A percentile compares a stretch with the other conserved stretches of the same genome.
These are phyloP conservation scores for Digitaria exilis DNA, from an alignment of 202 grass and related monocot genomes.

Conservation along the genomic window DNA sequence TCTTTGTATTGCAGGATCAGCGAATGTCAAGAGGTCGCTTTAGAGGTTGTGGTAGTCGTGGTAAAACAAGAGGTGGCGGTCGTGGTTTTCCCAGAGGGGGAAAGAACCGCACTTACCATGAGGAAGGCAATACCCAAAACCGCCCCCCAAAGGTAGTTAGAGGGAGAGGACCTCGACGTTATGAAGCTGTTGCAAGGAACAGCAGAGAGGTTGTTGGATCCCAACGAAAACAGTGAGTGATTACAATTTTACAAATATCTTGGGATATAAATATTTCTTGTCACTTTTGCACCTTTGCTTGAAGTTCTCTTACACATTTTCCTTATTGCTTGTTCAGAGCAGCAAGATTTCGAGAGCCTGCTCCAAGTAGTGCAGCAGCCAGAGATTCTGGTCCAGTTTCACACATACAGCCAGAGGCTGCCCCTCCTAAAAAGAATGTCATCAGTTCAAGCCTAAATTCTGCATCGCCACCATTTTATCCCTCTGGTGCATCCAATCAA, in stretches of 20 bases:
- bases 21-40: slow-evolving; percentile 62
- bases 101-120: too few species aligned
- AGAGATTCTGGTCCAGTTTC: slow-evolving; percentile 58
- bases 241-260: slow-evolving; percentile 39
- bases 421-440: slow-evolving; percentile 58
- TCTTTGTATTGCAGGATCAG: slow-evolving; percentile 58
- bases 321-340: slow-evolving; percentile 47
- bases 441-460: slow-evolving; percentile 89
- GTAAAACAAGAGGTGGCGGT: slow-evolving; percentile 50
- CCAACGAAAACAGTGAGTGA: slow-evolving; percentile 63
- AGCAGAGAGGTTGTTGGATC: slow-evolving; percentile 50
- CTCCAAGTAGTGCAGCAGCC: slow-evolving; percentile 41
- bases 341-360: slow-evolving; percentile 51
- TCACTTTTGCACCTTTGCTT: slow-evolving; percentile 32
- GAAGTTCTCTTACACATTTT: slow-evolving; percentile 11
- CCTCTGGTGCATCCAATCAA: slow-evolving; percentile 76
- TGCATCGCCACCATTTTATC: slow-evolving; percentile 94
- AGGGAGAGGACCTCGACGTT: slow-evolving; percentile 70
- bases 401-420: slow-evolving; percentile 43
- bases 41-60: slow-evolving; percentile 64
- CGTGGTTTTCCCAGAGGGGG: slow-evolving; percentile 68
- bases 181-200: slow-evolving; percentile 62
- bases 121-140: too few species aligned
- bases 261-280: slow-evolving; percentile 5
- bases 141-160: slow-evolving; percentile 50